Evolutionary conservation across 305 asterid genomes (phyloP), one percentile per base, ranked within the genome.

Genomic region (Fraxinus angustifolia): DNA sequence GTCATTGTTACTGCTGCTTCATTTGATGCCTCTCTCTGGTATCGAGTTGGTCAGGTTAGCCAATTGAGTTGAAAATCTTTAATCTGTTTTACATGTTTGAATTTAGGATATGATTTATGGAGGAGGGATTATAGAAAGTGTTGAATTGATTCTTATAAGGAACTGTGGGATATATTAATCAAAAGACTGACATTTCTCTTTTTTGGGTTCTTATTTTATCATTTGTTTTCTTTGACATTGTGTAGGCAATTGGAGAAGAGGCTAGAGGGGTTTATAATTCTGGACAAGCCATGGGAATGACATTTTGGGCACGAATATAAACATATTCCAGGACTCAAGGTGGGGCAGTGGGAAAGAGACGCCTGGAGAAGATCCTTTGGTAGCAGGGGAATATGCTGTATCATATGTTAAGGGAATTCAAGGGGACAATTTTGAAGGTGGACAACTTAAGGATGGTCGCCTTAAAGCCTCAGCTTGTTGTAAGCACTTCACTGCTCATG

Each of bases 301-400:
- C 97, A 65, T 87, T 83, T 79, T 92, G 97, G 98, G 93, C 96
- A 77, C 98, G 70, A 94, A 94, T 16, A 87, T 92, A 72, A 94
- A 94, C 81, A 90, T 94, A 71, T 88, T 83, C 26, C 86, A 96
- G 81, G 98, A 94, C 76, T 97, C 98, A 17, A 87, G 98, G 53
- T 94, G 97, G 98, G 98, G 97, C 2, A 87, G 98, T 80, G 97
- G 97, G 4, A 97, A 92, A 35, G 97, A 92, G 86, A 93, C 97
- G 14, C 82, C 95, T 0, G 97, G 97, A 35, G 97, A 92, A 81
- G 97, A 93, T 84, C 97, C 97, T 4, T 36, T 79, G 83, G 83
- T 90, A 2, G 92, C 87, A 3, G 90, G 93, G 3, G 81, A 79
- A 3, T 92, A 92, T 71, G 91, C 91, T 4, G 94, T 90, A 42